Base-by-base conservation (phyloP, 116 monocot species). In the Posidonia oceanica region DNA sequence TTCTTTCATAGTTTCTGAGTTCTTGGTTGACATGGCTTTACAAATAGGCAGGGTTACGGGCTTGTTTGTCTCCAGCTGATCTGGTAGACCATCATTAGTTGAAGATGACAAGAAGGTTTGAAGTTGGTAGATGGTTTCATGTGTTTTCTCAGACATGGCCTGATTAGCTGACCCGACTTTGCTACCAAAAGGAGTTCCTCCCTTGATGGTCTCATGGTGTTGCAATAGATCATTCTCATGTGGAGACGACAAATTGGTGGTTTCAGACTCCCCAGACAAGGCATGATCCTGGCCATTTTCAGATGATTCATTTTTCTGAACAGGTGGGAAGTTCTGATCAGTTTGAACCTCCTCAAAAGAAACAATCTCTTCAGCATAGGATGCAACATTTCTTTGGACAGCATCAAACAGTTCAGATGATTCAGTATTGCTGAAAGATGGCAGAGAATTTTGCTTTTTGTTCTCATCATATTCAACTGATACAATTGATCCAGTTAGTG, bases 1-100 rank as follows among this genome's bases (percentile, higher is more conserved):
- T 71, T 52, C 63, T 68, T 80, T 77, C 42, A 53, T 63, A 29
- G 55, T 22, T 77, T 37, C 74, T 4, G 69, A 39, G 23, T 63
- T 72, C 21, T 12, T 11, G 23, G 71, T 58, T 54, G 70, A 29
- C 58, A 13, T 71, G 40, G 41, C 38, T 13, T 67, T 59, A 3
- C 37, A 23, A 63, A 6, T 1, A 66, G 65, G 12, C 44, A 42
- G 52, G 12, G 17, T 52, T 40, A 21, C 21, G 3, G 16, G 17
- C 52, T 75, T 58, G 5, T 22, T n/a, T 15, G 14, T 41, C 7
- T 42, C 22, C n/a, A 60, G 56, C 16, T 15, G 56, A 17, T 66
- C 21, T 4, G 7, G 40, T 20, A 52, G 65, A 62, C 4, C 54
- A 48, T 48, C 37, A 0, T 74, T n/a, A 16, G 54, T 3, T 64